These are phyloP conservation scores for Hygrocybe punicea DNA, from an alignment of 768 basidiomycete species.

Conservation along the genomic window DNA sequence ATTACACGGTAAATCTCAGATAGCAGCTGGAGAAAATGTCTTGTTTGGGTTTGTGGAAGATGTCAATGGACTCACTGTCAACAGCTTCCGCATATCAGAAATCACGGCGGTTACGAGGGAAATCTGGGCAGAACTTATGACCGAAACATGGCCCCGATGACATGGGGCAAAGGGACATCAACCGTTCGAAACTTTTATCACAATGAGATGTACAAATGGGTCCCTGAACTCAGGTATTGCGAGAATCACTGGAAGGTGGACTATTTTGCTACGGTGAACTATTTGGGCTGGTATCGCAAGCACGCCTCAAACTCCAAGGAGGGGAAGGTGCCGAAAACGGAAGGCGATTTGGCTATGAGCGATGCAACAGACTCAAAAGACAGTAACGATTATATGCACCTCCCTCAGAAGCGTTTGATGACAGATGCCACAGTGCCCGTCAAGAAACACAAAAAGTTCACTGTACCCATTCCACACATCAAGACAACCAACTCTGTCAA, in stretches of 20 bases:
- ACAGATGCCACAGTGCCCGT: no score
- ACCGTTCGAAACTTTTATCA: neutral
- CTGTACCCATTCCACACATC: no score
- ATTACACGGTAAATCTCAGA: neutral
- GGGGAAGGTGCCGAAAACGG: no score
- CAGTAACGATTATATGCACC: no score
- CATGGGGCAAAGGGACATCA: neutral
- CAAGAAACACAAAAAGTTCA: no score
- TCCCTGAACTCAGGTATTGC: conserved; percentile 7
- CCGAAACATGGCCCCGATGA: neutral
- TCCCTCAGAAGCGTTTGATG: no score
- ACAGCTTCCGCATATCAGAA: neutral
- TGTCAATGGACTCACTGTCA: neutral
- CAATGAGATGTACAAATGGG: conserved; percentile 2
- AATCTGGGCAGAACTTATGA: neutral
- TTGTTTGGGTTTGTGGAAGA: neutral
- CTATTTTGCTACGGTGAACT: conserved; percentile 3
- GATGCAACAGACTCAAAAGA: no score
- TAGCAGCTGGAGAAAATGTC: neutral
- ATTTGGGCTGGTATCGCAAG: conserved; percentile 4
- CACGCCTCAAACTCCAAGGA: neutral
- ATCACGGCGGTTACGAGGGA: neutral
- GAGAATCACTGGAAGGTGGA: conserved; percentile 13
- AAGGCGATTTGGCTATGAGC: no score
- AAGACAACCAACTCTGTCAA: no score